Base-by-base conservation (phyloP, 306 rosid species). In the Hippophae gyantsensis region DNA sequence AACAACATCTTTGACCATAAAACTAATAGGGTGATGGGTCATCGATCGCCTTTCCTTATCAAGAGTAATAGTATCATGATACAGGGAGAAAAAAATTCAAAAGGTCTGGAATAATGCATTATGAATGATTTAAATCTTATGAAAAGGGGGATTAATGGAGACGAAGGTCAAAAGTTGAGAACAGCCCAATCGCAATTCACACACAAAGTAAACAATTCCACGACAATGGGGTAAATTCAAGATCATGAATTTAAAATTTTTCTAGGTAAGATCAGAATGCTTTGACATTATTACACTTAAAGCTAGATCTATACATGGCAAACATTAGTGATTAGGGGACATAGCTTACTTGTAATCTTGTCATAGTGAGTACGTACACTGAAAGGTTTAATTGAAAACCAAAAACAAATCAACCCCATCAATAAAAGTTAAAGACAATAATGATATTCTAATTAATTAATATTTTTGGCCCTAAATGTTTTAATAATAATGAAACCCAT, bases 301-400 rank as follows among this genome's bases (percentile, higher is more conserved):
- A 51, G 67, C 58, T 63, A n/a, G 2, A 40, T 51, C 50, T 10
- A 42, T 8, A 52, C 38, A 32, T 63, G 58, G 44, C 51, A 42
- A 63, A 42, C 52, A 52, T 23, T 43, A 52, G 23, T 43, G 42
- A 63, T 52, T 52, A 23, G 14, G 45, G 27, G 51, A 32, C 55
- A 25, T 45, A 6, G 7, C 6, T 14, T 5, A 59, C 52, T 11
- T 43, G 63, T n/a, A 57, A 57, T 57, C 10, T 56, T 40, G 18
- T 56, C 3, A 23, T 13, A 10, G 9, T 43, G 27, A 58, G 9
- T 56, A 11, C 26, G 9, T 56, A 11, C 26, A 32, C 38, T 32
- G 32, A 11, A 46, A 60, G 25, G 12, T 11, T 6, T 18, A 18
- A 18, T 18, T 6, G 38, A 26, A 46, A n/a, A 18, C 27, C 48